phyloP scores from a whole-genome alignment of 345 rosid genomes.

The Viola odorata region DNA sequence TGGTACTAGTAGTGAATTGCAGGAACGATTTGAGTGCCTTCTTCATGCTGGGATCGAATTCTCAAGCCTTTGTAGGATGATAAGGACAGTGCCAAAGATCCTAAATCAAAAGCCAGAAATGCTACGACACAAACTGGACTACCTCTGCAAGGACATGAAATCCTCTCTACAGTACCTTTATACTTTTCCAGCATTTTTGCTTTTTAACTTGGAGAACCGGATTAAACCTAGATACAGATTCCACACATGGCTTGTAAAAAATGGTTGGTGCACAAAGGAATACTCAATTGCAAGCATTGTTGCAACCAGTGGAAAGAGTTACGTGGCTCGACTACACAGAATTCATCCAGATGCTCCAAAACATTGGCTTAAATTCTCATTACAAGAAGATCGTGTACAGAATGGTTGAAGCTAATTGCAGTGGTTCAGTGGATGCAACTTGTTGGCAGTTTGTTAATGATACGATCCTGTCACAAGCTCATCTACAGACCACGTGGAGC shows the following conservation, averaged over 20 bases:
- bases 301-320: slow-evolving; percentile 58
- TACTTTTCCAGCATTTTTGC: slow-evolving; percentile 49
- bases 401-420: too few species aligned
- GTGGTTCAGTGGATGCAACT: too few species aligned
- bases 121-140: slow-evolving; percentile 40
- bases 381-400: too few species aligned
- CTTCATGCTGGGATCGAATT: slow-evolving; percentile 35
- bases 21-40: slow-evolving; percentile 42
- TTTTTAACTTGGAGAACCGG: slow-evolving; percentile 57
- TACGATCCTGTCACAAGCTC: too few species aligned
- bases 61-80: slow-evolving; percentile 44
- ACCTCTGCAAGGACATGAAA: slow-evolving; percentile 42
- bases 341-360: slow-evolving; percentile 67
- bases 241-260: slow-evolving; percentile 48
- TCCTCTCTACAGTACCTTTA: slow-evolving; percentile 39
- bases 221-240: slow-evolving; percentile 52
- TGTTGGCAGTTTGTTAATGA: too few species aligned
- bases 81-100: slow-evolving; percentile 46
- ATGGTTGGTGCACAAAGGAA: slow-evolving; percentile 32
- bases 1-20: slow-evolving; percentile 48
- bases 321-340: slow-evolving; percentile 41
- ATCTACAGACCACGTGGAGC: too few species aligned
- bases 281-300: slow-evolving; percentile 61
- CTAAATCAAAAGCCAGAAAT: slow-evolving; percentile 51
- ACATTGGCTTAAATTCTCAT: slow-evolving; percentile 43